A percentile compares a stretch with the other conserved stretches of the same genome.
phyloP scores from a whole-genome alignment of 2,329 filamentous ascomycete genomes.

The Paraphaeosphaeria sporulosa region DNA sequence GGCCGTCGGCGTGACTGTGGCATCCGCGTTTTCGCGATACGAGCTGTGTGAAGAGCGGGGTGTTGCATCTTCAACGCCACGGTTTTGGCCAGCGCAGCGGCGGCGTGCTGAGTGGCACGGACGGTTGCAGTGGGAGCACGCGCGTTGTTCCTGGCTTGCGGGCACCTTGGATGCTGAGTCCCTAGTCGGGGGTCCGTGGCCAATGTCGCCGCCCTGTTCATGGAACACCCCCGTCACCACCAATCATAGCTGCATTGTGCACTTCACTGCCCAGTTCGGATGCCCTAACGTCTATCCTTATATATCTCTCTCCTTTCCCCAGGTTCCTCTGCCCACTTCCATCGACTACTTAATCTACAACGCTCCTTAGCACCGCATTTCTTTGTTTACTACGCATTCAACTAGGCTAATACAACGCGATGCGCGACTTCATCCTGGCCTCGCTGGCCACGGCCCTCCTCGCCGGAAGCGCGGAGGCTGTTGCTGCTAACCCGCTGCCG shows the following conservation, averaged over 20 bases:
- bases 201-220: slow-evolving; percentile 29
- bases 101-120: slow-evolving; percentile 18
- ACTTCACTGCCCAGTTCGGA: slow-evolving; percentile 21
- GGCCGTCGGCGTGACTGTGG: slow-evolving; percentile 14
- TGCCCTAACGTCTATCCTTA: slow-evolving; percentile 20
- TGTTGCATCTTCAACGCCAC: slow-evolving; percentile 39
- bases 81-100: slow-evolving; percentile 16
- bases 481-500: slow-evolving; percentile 63
- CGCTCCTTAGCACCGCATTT: slow-evolving; percentile 16
- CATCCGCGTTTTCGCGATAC: slow-evolving; percentile 13
- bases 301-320: slow-evolving; percentile 24
- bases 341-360: slow-evolving; percentile 12
- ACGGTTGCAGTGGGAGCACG: slow-evolving; percentile 27
- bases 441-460: slow-evolving; percentile 46
- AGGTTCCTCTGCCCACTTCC: slow-evolving; percentile 15
- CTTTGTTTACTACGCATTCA: slow-evolving; percentile 3
- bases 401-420: slow-evolving; percentile 20
- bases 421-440: slow-evolving; percentile 42
- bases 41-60: slow-evolving; percentile 26
- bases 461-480: slow-evolving; percentile 51
- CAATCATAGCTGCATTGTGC: slow-evolving; percentile 5
- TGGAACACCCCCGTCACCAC: not conserved
- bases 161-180: slow-evolving; percentile 36
- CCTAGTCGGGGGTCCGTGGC: slow-evolving; percentile 24
- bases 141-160: slow-evolving; percentile 17